Conservation (phyloP, 306 rosid genomes). For the Cucumis hystrix region DNA sequence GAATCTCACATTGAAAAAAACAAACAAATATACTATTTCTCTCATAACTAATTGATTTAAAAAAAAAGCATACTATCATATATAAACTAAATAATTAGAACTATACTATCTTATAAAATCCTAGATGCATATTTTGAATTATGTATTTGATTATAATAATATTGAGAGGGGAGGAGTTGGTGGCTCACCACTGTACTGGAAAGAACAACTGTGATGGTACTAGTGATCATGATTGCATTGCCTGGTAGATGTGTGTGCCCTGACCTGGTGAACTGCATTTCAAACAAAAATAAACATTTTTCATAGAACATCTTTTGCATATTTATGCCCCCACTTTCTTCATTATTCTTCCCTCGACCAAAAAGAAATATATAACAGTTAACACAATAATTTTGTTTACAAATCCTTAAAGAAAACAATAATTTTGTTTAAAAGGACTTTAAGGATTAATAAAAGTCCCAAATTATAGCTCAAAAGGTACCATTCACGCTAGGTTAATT, state of each 20-base stretch:
- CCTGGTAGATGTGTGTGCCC: conserved; percentile 61
- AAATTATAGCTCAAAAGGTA: not conserved
- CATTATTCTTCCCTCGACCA: not conserved
- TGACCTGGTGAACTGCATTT: conserved; percentile 63
- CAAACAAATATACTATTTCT: too few species aligned
- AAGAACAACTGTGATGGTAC: conserved; percentile 92
- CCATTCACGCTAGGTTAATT: not conserved
- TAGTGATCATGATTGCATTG: conserved; percentile 88
- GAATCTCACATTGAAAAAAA: too few species aligned
- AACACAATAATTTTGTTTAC: not conserved
- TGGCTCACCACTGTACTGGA: conserved; percentile 88
- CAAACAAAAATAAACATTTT: not conserved
- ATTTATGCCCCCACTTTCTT: not conserved
- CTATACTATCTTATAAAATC: too few species aligned
- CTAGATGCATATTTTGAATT: too few species aligned
- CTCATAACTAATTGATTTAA: too few species aligned
- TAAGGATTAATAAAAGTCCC: not conserved
- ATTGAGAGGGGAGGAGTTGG: not conserved
- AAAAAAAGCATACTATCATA: too few species aligned
- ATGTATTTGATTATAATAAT: not conserved
- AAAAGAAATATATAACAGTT: not conserved
- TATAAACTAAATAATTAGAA: too few species aligned
- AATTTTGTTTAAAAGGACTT: not conserved
- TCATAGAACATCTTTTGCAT: too few species aligned
- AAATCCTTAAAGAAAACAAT: not conserved